A percentile compares a stretch with the other conserved stretches of the same genome.
phyloP scores from a whole-genome alignment of 345 rosid genomes.

The Hypericum androsaemum region DNA sequence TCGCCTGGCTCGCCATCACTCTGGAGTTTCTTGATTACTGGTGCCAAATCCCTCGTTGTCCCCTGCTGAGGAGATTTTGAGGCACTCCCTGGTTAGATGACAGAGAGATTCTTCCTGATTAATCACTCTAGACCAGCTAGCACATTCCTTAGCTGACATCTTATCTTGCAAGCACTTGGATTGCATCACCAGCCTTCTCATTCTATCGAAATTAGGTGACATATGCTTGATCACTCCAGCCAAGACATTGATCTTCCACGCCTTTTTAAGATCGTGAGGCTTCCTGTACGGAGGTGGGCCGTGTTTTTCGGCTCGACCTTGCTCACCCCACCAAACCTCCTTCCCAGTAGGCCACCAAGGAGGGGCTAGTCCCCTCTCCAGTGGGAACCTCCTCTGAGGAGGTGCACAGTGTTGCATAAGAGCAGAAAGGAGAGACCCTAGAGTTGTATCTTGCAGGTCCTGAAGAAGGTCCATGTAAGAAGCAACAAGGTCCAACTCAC shows the following conservation, averaged over 20 bases:
- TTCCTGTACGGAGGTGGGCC: slow-evolving; percentile 56
- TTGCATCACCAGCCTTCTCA: slow-evolving; percentile 42
- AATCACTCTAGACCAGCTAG: slow-evolving; percentile 48
- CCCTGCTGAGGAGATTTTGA: slow-evolving; percentile 24
- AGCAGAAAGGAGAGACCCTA: slow-evolving; percentile 60
- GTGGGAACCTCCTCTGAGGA: slow-evolving; percentile 50
- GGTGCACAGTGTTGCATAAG: slow-evolving; percentile 59
- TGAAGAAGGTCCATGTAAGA: slow-evolving; percentile 40
- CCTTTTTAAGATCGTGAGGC: slow-evolving; percentile 64
- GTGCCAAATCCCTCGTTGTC: no score
- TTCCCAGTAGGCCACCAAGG: slow-evolving; percentile 69
- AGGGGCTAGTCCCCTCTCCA: slow-evolving; percentile 50
- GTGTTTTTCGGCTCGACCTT: slow-evolving; percentile 32
- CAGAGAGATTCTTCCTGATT: slow-evolving; percentile 43
- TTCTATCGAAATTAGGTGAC: slow-evolving; percentile 32
- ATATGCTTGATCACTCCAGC: slow-evolving; percentile 63
- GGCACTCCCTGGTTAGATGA: slow-evolving; percentile 20
- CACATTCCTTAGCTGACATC: slow-evolving; percentile 55
- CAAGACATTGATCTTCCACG: slow-evolving; percentile 60
- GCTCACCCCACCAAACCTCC: slow-evolving; percentile 62
- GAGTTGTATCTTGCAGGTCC: slow-evolving; percentile 55
- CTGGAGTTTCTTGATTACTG: no score
- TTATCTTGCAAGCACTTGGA: slow-evolving; percentile 66
- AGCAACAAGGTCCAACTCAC: slow-evolving; percentile 11
- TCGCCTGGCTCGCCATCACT: no score